A percentile compares a stretch with the other conserved stretches of the same genome.
These are phyloP conservation scores for Lippia alba DNA, from an alignment of 305 asterid genomes.

Conservation along the genomic window DNA sequence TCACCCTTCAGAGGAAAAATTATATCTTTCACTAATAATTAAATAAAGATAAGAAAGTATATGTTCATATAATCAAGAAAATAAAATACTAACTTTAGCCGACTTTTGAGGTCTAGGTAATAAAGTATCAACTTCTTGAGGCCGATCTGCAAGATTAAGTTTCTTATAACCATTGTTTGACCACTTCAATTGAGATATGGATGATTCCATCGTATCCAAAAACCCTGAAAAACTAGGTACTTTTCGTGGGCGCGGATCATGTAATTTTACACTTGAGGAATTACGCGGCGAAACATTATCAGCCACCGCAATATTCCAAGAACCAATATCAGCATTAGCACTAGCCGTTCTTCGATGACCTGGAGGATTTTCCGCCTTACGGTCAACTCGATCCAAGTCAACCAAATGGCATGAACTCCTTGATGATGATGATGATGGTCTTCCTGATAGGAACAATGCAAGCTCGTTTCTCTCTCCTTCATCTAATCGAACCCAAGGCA, in stretches of 20 bases:
- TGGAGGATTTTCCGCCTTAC: slow-evolving; percentile 51
- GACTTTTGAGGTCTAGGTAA: slow-evolving; percentile 64
- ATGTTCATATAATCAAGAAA: slow-evolving; percentile 21
- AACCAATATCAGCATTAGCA: slow-evolving; percentile 84
- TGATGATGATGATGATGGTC: slow-evolving; percentile 42
- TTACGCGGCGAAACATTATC: slow-evolving; percentile 47
- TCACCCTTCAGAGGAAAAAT: no score
- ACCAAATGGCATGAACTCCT: slow-evolving; percentile 61
- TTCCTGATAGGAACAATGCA: slow-evolving; percentile 76
- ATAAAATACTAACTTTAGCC: slow-evolving; percentile 56
- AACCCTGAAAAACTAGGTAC: slow-evolving; percentile 83
- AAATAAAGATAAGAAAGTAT: slow-evolving; percentile 8
- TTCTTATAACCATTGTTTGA: slow-evolving; percentile 82
- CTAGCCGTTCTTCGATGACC: slow-evolving; percentile 95
- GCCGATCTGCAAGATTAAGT: slow-evolving; percentile 59
- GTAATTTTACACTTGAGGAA: slow-evolving; percentile 44
- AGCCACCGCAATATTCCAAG: slow-evolving; percentile 72
- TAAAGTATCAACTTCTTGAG: slow-evolving; percentile 54
- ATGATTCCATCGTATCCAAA: slow-evolving; percentile 70
- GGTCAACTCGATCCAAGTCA: slow-evolving; percentile 51
- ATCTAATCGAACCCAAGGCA: slow-evolving; percentile 83
- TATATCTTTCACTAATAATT: neutral
- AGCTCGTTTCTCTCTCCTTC: slow-evolving; percentile 87
- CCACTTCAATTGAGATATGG: slow-evolving; percentile 74
- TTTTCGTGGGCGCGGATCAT: slow-evolving; percentile 68